These are phyloP conservation scores for Starmerella cellae DNA, from an alignment of 805 yeast genomes.

Conservation along the genomic window DNA sequence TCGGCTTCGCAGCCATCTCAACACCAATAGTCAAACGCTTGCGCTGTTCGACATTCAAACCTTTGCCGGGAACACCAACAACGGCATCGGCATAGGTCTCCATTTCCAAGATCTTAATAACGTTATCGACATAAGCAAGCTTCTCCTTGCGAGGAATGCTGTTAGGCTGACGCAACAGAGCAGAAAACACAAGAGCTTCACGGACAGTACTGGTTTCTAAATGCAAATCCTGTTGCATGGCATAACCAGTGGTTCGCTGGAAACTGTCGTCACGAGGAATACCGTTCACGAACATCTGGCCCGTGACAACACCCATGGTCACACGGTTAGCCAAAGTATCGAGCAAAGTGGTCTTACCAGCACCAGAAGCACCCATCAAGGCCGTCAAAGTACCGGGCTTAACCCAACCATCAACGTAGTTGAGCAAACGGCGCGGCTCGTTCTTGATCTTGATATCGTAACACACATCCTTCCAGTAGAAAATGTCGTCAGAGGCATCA, in stretches of 20 bases:
- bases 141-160: conserved; percentile 45
- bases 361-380: conserved; percentile 78
- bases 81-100: conserved; percentile 59
- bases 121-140: conserved; percentile 52
- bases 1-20: conserved; percentile 57
- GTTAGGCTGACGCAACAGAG: conserved; percentile 57
- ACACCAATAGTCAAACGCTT: conserved; percentile 59
- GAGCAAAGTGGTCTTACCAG: conserved; percentile 69
- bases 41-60: conserved; percentile 55
- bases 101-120: conserved; percentile 58
- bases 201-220: conserved; percentile 56
- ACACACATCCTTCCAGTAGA: conserved; percentile 50
- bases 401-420: conserved; percentile 55
- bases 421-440: conserved; percentile 30
- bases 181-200: conserved; percentile 60
- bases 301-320: conserved; percentile 55
- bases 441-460: conserved; percentile 40
- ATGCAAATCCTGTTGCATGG: conserved; percentile 71
- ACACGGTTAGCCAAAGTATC: conserved; percentile 62
- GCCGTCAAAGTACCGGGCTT: conserved; percentile 75
- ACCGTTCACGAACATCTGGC: conserved; percentile 63
- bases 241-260: conserved; percentile 68
- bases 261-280: conserved; percentile 48
- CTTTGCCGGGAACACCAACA: conserved; percentile 65
- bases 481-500: conserved; percentile 35